Conservation (phyloP, 495 filamentous ascomycete species). For the Penicillium simplicissimum region DNA sequence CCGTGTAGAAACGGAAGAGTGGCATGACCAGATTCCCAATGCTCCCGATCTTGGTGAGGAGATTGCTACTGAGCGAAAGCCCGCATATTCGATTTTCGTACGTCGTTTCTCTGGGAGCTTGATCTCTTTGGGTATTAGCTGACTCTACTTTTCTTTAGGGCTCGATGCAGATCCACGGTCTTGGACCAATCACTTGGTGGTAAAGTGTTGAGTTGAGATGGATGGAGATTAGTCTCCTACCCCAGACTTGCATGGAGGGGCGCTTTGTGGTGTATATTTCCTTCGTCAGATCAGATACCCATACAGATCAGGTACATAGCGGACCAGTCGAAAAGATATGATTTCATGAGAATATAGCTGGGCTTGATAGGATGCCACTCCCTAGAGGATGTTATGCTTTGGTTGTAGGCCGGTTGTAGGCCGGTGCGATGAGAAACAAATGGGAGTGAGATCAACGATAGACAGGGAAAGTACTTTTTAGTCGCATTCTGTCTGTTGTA, state of each 20-base stretch:
- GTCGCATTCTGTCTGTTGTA: background rate
- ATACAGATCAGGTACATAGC: constrained; percentile 13
- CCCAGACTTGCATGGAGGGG: constrained; percentile 2
- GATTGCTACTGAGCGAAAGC: constrained; percentile 50
- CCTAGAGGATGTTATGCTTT: background rate
- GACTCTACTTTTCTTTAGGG: constrained; percentile 35
- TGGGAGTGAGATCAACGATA: background rate
- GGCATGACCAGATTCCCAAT: constrained; percentile 81
- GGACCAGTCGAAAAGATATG: constrained; percentile 10
- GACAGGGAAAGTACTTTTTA: background rate
- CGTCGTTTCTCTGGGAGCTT: constrained; percentile 22
- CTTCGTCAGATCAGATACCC: constrained; percentile 29
- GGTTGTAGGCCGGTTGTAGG: background rate
- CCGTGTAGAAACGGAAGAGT: constrained; percentile 78
- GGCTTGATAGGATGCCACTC: background rate
- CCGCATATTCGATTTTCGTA: constrained; percentile 70
- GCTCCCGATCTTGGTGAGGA: constrained; percentile 57
- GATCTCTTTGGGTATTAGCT: background rate
- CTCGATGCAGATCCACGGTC: constrained; percentile 54
- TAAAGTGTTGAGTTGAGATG: constrained; percentile 18
- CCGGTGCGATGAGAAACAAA: background rate
- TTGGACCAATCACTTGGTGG: constrained; percentile 55
- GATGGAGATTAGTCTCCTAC: background rate
- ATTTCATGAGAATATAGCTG: background rate
- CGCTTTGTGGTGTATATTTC: constrained; percentile 11